Conservation (phyloP, 2,329 filamentous ascomycete species). For the Septoria linicola region DNA sequence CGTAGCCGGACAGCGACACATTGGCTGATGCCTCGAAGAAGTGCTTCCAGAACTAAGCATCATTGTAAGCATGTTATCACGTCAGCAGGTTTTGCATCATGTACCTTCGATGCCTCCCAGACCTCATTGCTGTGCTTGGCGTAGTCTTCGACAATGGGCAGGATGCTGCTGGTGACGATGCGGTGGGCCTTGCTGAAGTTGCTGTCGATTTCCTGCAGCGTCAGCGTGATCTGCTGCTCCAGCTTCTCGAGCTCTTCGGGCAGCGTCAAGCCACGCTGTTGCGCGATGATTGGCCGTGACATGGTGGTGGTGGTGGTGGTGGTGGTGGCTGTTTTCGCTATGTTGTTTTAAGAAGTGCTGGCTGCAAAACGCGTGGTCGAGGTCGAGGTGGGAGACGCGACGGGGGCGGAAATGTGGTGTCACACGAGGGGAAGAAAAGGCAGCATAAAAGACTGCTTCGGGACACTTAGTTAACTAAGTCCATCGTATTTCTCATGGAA, state of each 20-base stretch:
- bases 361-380: too few relatives aligned
- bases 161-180: slow-evolving; percentile 89
- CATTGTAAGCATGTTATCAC: too few relatives aligned
- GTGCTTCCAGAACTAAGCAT: slow-evolving; percentile 90
- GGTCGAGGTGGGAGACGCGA: too few relatives aligned
- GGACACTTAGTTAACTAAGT: too few relatives aligned
- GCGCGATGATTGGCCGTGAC: slow-evolving; percentile 31
- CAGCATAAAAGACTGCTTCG: too few relatives aligned
- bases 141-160: slow-evolving; percentile 93
- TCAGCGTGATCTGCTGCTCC: slow-evolving; percentile 95
- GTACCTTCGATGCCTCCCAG: slow-evolving; percentile 95
- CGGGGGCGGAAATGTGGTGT: too few relatives aligned
- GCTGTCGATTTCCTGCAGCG: slow-evolving; percentile 96
- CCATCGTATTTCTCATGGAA: slow-evolving; percentile 4
- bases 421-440: too few relatives aligned
- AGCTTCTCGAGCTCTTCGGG: slow-evolving; percentile 95
- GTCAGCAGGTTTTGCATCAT: slow-evolving; percentile 5
- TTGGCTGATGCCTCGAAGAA: slow-evolving; percentile 99
- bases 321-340: too few relatives aligned
- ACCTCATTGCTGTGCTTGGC: slow-evolving; percentile 89
- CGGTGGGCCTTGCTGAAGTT: slow-evolving; percentile 97
- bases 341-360: too few relatives aligned
- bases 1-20: slow-evolving; percentile 91
- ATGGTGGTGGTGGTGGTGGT: slow-evolving; percentile 1
- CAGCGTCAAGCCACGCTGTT: slow-evolving; percentile 66